phyloP scores from a whole-genome alignment of 2,329 filamentous ascomycete genomes.

The Whalleya microplaca region DNA sequence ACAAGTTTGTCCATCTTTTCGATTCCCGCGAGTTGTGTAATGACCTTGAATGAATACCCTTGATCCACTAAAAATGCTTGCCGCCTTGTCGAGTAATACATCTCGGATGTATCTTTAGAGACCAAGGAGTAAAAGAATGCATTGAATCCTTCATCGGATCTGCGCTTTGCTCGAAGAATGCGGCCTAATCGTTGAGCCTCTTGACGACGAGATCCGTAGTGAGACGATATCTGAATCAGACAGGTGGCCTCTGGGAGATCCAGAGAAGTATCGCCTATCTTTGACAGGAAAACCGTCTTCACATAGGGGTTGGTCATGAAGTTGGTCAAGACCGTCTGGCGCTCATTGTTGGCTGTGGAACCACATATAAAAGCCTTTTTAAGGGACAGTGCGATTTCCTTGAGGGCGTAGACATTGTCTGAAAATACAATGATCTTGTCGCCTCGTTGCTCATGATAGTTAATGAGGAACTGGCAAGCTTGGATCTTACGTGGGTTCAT shows the following conservation, averaged over 20 bases:
- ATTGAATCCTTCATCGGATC: conserved; percentile 98
- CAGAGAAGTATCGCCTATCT: conserved; percentile 97
- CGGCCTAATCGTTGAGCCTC: conserved; percentile 93
- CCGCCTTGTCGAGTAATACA: conserved; percentile 95
- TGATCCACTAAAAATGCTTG: conserved; percentile 98
- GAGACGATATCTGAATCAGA: conserved; percentile 94
- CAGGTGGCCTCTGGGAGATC: conserved; percentile 96
- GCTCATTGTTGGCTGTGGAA: conserved; percentile 82
- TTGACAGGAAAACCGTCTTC: conserved; percentile 93
- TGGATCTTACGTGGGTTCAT: conserved; percentile 99
- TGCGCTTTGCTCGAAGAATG: conserved; percentile 90
- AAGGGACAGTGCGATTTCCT: conserved; percentile 82
- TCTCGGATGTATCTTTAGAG: conserved; percentile 95
- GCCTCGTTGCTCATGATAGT: conserved; percentile 91
- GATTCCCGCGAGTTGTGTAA: conserved; percentile 91
- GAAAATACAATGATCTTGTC: conserved; percentile 99
- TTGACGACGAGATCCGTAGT: conserved; percentile 95
- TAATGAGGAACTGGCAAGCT: conserved; percentile 96
- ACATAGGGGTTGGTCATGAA: conserved; percentile 91
- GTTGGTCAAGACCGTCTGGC: conserved; percentile 85
- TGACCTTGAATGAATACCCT: conserved; percentile 98
- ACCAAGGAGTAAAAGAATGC: conserved; percentile 98
- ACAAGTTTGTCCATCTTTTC: conserved; percentile 80
- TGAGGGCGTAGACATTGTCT: conserved; percentile 92
- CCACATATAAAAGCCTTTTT: conserved; percentile 91